Base-by-base conservation (phyloP, 257 asterid species). In the Nicotiana obtusifolia region DNA sequence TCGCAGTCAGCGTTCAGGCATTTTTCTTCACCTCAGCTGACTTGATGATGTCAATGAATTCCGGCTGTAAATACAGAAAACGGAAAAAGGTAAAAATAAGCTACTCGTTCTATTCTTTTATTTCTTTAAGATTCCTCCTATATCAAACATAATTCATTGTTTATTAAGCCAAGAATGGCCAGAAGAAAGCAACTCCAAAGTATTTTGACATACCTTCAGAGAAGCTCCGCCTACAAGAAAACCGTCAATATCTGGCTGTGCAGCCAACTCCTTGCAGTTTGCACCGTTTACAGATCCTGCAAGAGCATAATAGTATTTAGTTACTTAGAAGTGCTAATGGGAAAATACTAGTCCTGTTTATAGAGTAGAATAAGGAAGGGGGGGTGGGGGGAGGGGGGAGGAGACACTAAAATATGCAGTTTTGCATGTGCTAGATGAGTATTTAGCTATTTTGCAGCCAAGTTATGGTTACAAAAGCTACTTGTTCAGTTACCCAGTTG, bases 221-320 rank as follows among this genome's bases (percentile, higher is more conserved):
- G 98, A 93, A 83, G 98, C 98, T 82, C 98, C 98, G 16, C 98
- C 97, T 33, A 93, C 98, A 75, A 93, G 92, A 77, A 93, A 93
- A 77, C 98, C 98, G 81, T 93, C 98, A 33, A 93, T 77, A 83
- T 92, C 98, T 5, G 98, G 80, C 73, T 92, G 90, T 77, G 67
- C 94, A 44, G 89, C 97, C 82, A 93, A 86, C 83, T 92, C 97
- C 87, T 92, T 92, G 92, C 97, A 89, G 90, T 93, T 93, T 85
- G 87, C 94, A 82, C 94, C 97, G 82, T 82, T 93, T 80, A 93
- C 98, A 76, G 98, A 93, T 62, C 98, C 97, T 93, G 89, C 82
- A 83, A 53, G 0, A 47, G 79, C 79, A 73, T 11, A 1, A 22
- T 19, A 44, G 28, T 13, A 73, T 44, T 47, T 11, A 44, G 35